These are phyloP conservation scores for Wickerhamiella parazyma DNA, from an alignment of 805 yeast species.

Conservation along the genomic window DNA sequence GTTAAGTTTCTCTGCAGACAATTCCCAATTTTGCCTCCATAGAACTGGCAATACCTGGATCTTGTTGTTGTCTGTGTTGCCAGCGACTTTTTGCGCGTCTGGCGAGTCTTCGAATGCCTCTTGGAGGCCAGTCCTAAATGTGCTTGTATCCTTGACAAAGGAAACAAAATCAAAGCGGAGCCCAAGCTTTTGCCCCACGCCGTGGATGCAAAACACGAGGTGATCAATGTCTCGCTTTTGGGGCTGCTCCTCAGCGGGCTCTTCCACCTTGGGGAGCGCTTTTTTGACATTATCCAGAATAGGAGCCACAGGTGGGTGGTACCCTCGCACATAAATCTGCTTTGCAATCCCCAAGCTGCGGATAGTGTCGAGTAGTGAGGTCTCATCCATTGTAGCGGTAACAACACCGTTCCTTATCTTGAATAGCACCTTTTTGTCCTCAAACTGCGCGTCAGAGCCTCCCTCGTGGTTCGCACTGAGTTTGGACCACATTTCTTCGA, in stretches of 20 bases:
- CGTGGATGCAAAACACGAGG: constrained; percentile 80
- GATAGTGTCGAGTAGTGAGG: constrained; percentile 1
- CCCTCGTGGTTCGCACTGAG: constrained; percentile 25
- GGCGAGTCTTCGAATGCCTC: constrained; percentile 9
- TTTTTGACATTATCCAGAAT: neutral
- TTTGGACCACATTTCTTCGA: constrained; percentile 44
- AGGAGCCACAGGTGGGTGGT: neutral
- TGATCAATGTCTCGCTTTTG: constrained; percentile 28
- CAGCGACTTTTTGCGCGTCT: constrained; percentile 2
- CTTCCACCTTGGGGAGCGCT: neutral
- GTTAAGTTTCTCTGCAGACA: constrained; percentile 16
- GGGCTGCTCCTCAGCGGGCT: neutral
- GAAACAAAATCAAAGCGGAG: constrained; percentile 65
- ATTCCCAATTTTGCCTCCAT: constrained; percentile 58
- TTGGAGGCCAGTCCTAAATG: constrained; percentile 28
- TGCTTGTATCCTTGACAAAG: constrained; percentile 72
- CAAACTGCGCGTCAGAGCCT: constrained; percentile 17
- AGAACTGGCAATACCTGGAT: constrained; percentile 81
- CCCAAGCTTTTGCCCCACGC: constrained; percentile 85
- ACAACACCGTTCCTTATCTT: neutral
- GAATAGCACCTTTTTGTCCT: neutral
- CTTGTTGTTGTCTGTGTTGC: constrained; percentile 25
- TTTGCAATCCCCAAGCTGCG: neutral
- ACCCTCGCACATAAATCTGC: constrained; percentile 1
- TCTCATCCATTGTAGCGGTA: constrained; percentile 3